Percentiles rank a stretch among this genome's conserved stretches.
Conservation (phyloP, 169 alveolate species). For the Gregarina niphandrodes region DNA sequence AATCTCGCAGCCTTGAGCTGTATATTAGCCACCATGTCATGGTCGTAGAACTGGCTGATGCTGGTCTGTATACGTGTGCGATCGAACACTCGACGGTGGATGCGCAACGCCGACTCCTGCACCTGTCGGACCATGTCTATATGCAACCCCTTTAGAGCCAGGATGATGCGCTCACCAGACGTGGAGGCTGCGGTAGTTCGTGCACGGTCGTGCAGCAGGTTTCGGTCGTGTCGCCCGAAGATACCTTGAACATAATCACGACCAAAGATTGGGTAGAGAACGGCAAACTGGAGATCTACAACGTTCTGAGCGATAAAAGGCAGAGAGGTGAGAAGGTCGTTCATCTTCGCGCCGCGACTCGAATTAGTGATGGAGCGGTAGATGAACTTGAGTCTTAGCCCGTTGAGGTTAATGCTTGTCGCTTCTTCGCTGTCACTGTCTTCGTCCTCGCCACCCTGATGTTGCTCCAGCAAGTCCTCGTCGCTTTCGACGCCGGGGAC, state of each 20-base stretch:
- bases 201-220: no score
- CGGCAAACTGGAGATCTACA: slow-evolving; percentile 21
- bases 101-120: no score
- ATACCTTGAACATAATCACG: no score
- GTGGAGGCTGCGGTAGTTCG: no score
- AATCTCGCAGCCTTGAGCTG: slow-evolving; percentile 22
- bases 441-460: slow-evolving; percentile 6
- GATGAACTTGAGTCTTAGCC: slow-evolving; percentile 8
- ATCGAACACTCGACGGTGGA: no score
- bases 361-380: slow-evolving; percentile 9
- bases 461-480: slow-evolving; percentile 3
- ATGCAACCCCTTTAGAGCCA: no score
- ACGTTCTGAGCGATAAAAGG: slow-evolving; percentile 25
- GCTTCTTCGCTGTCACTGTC: slow-evolving; percentile 5
- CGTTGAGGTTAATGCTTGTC: slow-evolving; percentile 7
- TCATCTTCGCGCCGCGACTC: slow-evolving; percentile 6
- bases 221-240: no score
- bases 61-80: slow-evolving; percentile 20
- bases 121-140: no score
- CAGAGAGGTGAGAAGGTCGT: slow-evolving; percentile 13
- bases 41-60: slow-evolving; percentile 21
- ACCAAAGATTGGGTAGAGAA: slow-evolving; percentile 23
- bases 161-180: no score
- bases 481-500: slow-evolving; percentile 6
- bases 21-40: slow-evolving; percentile 17